phyloP scores from a whole-genome alignment of 2,329 filamentous ascomycete genomes.

The Byssochlamys sp. region DNA sequence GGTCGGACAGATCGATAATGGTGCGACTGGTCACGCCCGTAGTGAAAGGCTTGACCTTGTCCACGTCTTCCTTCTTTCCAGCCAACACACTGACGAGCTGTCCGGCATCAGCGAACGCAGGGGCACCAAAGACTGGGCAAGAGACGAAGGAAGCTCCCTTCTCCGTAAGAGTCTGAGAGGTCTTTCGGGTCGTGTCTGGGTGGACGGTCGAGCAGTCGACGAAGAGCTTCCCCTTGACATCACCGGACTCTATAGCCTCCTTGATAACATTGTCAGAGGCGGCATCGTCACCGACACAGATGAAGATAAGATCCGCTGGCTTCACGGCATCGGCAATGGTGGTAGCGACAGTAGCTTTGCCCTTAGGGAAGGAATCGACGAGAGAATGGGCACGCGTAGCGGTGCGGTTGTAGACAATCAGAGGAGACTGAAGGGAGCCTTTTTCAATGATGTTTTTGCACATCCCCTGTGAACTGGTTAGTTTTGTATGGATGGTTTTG shows the following conservation, averaged over 20 bases:
- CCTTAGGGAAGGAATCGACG: conserved; percentile 48
- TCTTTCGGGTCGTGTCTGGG: conserved; percentile 63
- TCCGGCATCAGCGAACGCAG: conserved; percentile 47
- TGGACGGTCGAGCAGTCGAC: conserved; percentile 83
- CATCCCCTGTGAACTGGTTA: conserved; percentile 54
- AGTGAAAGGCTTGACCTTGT: conserved; percentile 59
- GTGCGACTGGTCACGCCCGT: conserved; percentile 61
- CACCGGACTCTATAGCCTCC: conserved; percentile 42
- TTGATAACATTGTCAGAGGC: conserved; percentile 57
- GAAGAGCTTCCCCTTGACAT: conserved; percentile 63
- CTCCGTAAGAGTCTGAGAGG: conserved; percentile 49
- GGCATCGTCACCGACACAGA: conserved; percentile 68
- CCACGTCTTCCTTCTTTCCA: conserved; percentile 51
- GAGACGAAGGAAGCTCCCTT: conserved; percentile 66
- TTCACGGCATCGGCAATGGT: conserved; percentile 58
- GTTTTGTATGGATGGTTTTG: neutral
- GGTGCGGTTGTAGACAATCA: conserved; percentile 75
- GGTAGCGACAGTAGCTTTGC: conserved; percentile 55
- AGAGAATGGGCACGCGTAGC: conserved; percentile 55
- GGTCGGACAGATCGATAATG: conserved; percentile 61
- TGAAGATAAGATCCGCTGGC: conserved; percentile 67
- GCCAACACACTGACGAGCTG: conserved; percentile 65
- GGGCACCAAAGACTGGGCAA: conserved; percentile 45
- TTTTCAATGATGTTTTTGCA: conserved; percentile 73
- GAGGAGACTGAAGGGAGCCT: conserved; percentile 57